Evolutionary conservation across 1,284 basidiomycete genomes (phyloP).

Genomic region (Rhodotorula sp.): DNA sequence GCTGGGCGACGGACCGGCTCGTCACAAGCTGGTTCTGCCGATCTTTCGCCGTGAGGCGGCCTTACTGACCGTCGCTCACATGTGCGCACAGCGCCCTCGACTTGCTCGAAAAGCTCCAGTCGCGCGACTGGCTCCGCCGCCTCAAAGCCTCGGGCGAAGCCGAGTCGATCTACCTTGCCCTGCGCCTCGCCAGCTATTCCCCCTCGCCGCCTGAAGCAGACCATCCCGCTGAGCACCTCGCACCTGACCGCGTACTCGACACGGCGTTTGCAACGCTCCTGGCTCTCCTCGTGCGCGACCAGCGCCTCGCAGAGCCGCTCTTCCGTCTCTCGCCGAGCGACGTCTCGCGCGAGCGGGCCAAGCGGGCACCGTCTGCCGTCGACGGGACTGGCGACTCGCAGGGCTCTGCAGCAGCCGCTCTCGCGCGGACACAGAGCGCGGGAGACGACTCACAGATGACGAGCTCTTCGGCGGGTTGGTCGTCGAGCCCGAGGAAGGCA

Average conservation of each 20-base stretch:
- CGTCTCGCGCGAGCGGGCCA: not conserved
- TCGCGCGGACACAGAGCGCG: not conserved
- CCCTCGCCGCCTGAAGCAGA: no score
- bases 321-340: constrained; percentile 20
- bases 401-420: not conserved
- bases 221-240: no score
- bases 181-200: constrained; percentile 4
- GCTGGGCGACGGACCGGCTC: not conserved
- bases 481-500: constrained; percentile 6
- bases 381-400: no score
- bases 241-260: constrained; percentile 21
- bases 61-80: not conserved
- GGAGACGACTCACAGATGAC: not conserved
- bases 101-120: constrained; percentile 23
- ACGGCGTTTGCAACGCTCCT: constrained; percentile 24
- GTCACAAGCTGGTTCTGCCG: not conserved
- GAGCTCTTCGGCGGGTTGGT: not conserved
- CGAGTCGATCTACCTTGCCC: constrained; percentile 29
- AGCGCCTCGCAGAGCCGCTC: constrained; percentile 37
- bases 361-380: not conserved
- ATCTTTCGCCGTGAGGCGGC: not conserved
- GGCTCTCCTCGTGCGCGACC: constrained; percentile 27
- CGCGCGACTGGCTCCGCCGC: constrained; percentile 29
- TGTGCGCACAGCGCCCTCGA: constrained; percentile 28
- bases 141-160: constrained; percentile 34